Evolutionary conservation across 208 protist species (phyloP).

Genomic region (Leishmania braziliensis): DNA sequence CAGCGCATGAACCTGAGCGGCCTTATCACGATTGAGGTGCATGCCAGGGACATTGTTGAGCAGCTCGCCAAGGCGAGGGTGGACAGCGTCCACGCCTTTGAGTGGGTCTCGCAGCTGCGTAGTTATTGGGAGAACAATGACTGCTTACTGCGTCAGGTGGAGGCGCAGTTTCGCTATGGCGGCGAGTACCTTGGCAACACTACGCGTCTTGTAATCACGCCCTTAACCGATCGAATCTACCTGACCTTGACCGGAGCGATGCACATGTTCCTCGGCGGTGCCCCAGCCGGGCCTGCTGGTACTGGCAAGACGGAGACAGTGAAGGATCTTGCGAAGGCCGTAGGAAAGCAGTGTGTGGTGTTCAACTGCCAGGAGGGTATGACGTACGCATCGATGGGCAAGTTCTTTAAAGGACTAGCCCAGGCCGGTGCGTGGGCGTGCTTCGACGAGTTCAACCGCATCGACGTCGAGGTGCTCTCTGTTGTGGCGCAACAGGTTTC

Average conservation of each 20-base stretch:
- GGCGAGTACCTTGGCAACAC: slow-evolving; percentile 98
- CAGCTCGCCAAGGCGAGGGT: slow-evolving; percentile 87
- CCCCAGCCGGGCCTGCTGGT: slow-evolving; percentile 92
- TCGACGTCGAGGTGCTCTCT: slow-evolving; percentile 97
- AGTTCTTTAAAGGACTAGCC: slow-evolving; percentile 97
- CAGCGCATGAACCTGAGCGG: slow-evolving; percentile 94
- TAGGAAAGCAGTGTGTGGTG: slow-evolving; percentile 97
- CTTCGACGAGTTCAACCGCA: slow-evolving; percentile 99
- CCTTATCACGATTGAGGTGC: slow-evolving; percentile 97
- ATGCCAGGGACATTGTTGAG: slow-evolving; percentile 95
- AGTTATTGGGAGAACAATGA: slow-evolving; percentile 97
- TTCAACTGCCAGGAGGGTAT: slow-evolving; percentile 98
- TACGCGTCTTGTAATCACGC: slow-evolving; percentile 96
- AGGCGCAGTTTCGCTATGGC: slow-evolving; percentile 94
- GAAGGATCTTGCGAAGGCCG: slow-evolving; percentile 97
- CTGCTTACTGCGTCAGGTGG: slow-evolving; percentile 90
- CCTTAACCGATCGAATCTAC: slow-evolving; percentile 97
- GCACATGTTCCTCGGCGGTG: slow-evolving; percentile 95
- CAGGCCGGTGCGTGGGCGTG: slow-evolving; percentile 97
- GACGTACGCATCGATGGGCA: slow-evolving; percentile 96
- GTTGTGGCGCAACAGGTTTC: slow-evolving; percentile 97
- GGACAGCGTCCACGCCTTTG: slow-evolving; percentile 90
- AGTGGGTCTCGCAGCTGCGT: slow-evolving; percentile 97
- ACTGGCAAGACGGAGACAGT: slow-evolving; percentile 98
- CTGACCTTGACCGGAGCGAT: slow-evolving; percentile 96